Conservation (phyloP, 1,284 basidiomycete genomes). For the Pseudozyma hubeiensis region DNA sequence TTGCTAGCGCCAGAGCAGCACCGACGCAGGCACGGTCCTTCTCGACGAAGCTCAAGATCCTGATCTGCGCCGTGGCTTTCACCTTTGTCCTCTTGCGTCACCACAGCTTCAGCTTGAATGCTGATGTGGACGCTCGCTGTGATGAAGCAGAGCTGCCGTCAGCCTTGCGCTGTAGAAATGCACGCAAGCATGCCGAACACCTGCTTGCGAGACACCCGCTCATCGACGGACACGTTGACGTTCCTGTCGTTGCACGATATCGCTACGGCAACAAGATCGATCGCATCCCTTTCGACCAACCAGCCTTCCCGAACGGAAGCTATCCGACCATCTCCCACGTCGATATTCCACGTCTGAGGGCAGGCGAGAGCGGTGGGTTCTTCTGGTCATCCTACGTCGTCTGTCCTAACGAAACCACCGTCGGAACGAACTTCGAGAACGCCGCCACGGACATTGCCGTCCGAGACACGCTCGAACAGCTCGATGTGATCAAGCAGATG, state of each 20-base stretch:
- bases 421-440: constrained; percentile 41
- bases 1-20: not conserved
- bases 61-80: not conserved
- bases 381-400: constrained; percentile 53
- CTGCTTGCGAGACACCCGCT: constrained; percentile 36
- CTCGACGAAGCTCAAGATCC: not conserved
- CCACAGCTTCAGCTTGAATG: constrained; percentile 3
- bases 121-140: constrained; percentile 15
- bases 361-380: constrained; percentile 46
- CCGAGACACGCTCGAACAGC: constrained; percentile 44
- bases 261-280: constrained; percentile 42
- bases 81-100: constrained; percentile 1
- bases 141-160: not conserved
- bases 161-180: constrained; percentile 19
- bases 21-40: not conserved
- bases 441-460: constrained; percentile 30
- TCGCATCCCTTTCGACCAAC: constrained; percentile 39
- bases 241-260: constrained; percentile 41
- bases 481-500: constrained; percentile 50
- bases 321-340: constrained; percentile 35
- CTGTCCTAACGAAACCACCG: constrained; percentile 28
- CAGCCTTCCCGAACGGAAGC: constrained; percentile 23
- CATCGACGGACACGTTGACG: constrained; percentile 53
- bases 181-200: constrained; percentile 19
- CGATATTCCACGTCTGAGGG: constrained; percentile 47